These are phyloP conservation scores for Poterioochromonas sp. DNA, from an alignment of 352 stramenopile genomes.

Conservation along the genomic window DNA sequence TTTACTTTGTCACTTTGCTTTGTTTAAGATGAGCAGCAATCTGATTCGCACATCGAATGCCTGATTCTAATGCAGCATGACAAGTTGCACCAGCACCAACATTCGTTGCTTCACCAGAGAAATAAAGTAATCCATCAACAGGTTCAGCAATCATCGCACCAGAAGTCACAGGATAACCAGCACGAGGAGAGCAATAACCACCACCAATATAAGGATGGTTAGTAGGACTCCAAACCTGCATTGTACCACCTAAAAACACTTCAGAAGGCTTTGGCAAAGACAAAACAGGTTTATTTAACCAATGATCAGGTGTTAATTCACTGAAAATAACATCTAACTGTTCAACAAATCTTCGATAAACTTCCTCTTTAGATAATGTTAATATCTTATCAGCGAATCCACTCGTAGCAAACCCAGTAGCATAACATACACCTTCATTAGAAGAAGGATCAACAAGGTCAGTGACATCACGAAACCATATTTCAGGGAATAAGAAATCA, in stretches of 20 bases:
- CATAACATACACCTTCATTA: neutral
- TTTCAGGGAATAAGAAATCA: neutral
- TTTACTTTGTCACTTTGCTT: no score
- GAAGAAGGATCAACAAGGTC: neutral
- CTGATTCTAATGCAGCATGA: slow-evolving; percentile 13
- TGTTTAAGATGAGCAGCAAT: no score
- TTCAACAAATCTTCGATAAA: neutral
- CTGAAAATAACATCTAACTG: slow-evolving; percentile 6
- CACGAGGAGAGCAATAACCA: neutral
- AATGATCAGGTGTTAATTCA: neutral
- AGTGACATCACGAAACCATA: neutral
- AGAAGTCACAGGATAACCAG: neutral
- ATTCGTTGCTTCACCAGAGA: neutral
- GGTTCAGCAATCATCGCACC: neutral
- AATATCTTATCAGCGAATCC: neutral
- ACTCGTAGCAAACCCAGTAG: neutral
- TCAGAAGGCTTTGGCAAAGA: neutral
- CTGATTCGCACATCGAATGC: neutral
- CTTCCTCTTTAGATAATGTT: neutral
- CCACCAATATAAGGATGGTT: slow-evolving; percentile 10
- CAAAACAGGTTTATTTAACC: neutral
- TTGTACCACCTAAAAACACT: neutral
- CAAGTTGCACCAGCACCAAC: neutral
- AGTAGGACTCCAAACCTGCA: neutral
- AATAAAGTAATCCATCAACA: neutral